These are phyloP conservation scores for Betula pendula DNA, from an alignment of 306 rosid species.

Conservation along the genomic window DNA sequence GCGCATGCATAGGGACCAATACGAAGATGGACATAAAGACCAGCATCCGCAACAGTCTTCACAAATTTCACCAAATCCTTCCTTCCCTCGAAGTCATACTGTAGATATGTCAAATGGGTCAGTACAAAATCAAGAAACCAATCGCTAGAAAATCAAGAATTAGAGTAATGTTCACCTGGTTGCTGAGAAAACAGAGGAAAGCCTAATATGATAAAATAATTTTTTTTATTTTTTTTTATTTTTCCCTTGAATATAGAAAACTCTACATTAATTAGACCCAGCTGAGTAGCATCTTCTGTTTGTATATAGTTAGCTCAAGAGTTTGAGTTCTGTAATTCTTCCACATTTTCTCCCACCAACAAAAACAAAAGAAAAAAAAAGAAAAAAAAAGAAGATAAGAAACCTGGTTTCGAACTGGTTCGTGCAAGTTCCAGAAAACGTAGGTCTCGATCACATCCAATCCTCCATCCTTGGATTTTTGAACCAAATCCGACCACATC, in stretches of 20 bases:
- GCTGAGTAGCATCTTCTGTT: background rate
- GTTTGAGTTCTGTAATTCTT: no score
- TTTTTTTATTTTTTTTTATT: background rate
- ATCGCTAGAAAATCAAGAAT: background rate
- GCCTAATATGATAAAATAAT: conserved; percentile 7
- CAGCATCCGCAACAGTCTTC: conserved; percentile 78
- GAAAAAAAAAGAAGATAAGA: conserved; percentile 11
- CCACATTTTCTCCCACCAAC: no score
- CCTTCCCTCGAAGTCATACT: conserved; percentile 79
- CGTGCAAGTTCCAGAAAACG: conserved; percentile 90
- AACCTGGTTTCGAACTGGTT: conserved; percentile 81
- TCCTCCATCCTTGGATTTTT: conserved; percentile 94
- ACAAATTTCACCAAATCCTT: conserved; percentile 75
- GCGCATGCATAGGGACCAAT: conserved; percentile 97
- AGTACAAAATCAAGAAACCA: background rate
- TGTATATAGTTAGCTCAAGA: no score
- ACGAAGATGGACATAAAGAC: conserved; percentile 80
- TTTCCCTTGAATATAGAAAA: background rate
- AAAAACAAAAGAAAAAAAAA: background rate
- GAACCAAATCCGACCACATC: conserved; percentile 98
- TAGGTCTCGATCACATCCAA: conserved; percentile 91
- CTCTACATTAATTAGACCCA: background rate
- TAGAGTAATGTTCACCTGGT: background rate
- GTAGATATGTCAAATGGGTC: conserved; percentile 27
- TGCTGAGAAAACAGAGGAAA: conserved; percentile 11